Evolutionary conservation across 1,139 yeast genomes (phyloP).

Genomic region (Suhomyces wounanorum): DNA sequence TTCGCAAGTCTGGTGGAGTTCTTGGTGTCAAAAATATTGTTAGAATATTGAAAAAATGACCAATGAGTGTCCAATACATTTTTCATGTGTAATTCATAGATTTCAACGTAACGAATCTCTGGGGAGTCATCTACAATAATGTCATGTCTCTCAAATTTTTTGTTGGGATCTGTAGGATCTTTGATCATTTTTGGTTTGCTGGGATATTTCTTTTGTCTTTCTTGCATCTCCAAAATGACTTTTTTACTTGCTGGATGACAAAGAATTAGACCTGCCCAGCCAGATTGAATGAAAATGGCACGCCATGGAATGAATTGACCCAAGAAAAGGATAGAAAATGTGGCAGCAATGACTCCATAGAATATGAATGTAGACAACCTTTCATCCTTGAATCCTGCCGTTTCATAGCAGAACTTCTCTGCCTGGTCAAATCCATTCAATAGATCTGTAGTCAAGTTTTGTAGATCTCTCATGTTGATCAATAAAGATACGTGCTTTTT

Average conservation of each 20-base stretch:
- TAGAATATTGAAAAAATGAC: conserved; percentile 42
- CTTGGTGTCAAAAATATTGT: conserved; percentile 50
- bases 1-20: conserved; percentile 57
- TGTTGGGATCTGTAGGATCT: conserved; percentile 16
- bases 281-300: conserved; percentile 51
- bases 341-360: conserved; percentile 37
- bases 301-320: conserved; percentile 70
- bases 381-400: conserved; percentile 76
- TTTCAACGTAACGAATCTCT: conserved; percentile 62
- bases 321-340: conserved; percentile 43
- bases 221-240: conserved; percentile 24
- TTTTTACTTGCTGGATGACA: conserved; percentile 61
- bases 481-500: conserved; percentile 47
- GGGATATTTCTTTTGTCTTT: conserved; percentile 4
- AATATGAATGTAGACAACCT: conserved; percentile 60
- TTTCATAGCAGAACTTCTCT: conserved; percentile 59
- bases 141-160: conserved; percentile 45
- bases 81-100: conserved; percentile 72
- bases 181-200: conserved; percentile 1
- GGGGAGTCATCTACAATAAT: conserved; percentile 71
- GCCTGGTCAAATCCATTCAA: conserved; percentile 52
- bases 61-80: conserved; percentile 61
- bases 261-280: conserved; percentile 53
- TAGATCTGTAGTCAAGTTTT: conserved; percentile 60
- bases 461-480: conserved; percentile 60